These are phyloP conservation scores for Stereocaulon alpinum DNA, from an alignment of 495 filamentous ascomycete genomes.

Conservation along the genomic window DNA sequence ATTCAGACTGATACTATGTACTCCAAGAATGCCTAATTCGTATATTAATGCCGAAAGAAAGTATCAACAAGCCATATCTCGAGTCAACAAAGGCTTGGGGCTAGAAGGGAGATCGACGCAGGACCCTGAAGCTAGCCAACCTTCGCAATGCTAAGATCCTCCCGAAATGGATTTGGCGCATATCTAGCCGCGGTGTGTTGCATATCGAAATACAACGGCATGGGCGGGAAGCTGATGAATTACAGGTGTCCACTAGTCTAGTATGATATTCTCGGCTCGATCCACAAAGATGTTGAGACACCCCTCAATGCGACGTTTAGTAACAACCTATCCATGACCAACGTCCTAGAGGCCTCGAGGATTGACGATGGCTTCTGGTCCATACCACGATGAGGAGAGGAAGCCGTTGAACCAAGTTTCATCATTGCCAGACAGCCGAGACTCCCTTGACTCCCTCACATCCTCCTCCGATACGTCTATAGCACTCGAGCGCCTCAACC, in stretches of 20 bases:
- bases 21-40: no score
- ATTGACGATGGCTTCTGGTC: constrained; percentile 18
- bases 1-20: not conserved
- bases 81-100: not conserved
- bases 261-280: not conserved
- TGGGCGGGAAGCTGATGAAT: not conserved
- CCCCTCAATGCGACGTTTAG: not conserved
- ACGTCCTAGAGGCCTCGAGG: not conserved
- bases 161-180: constrained; percentile 2
- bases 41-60: not conserved
- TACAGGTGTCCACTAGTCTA: not conserved
- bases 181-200: not conserved
- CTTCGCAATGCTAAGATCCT: not conserved
- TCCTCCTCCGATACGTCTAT: constrained; percentile 69
- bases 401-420: constrained; percentile 16
- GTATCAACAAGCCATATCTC: not conserved
- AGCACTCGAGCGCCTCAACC: constrained; percentile 61
- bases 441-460: constrained; percentile 49
- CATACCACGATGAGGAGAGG: constrained; percentile 20
- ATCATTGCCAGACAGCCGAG: constrained; percentile 25
- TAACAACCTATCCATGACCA: not conserved
- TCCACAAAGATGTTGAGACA: not conserved
- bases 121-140: not conserved
- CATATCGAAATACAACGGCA: not conserved
- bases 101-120: not conserved